Conservation (phyloP, 2,329 filamentous ascomycete species). For the Aspergillus latus region DNA sequence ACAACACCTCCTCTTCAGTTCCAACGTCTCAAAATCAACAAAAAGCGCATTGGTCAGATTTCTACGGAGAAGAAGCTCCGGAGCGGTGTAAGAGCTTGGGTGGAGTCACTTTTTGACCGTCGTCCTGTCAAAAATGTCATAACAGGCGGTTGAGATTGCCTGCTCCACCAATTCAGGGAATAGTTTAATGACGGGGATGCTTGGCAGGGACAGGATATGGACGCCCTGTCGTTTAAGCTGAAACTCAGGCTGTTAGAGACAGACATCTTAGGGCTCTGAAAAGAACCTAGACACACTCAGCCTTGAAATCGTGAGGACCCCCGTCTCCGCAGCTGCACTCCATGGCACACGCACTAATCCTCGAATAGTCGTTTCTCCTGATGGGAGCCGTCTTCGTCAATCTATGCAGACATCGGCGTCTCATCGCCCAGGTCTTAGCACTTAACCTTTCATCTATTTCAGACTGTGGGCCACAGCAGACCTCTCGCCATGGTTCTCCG, state of each 20-base stretch:
- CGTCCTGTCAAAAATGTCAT: background rate
- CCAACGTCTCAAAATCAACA: background rate
- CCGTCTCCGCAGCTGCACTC: slow-evolving; percentile 10
- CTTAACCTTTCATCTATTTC: slow-evolving; percentile 31
- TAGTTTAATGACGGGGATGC: slow-evolving; percentile 15
- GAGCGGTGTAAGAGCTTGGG: background rate
- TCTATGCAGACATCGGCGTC: slow-evolving; percentile 9
- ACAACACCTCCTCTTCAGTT: background rate
- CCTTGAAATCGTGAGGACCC: slow-evolving; percentile 6
- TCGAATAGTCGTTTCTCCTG: slow-evolving; percentile 18
- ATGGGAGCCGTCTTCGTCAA: slow-evolving; percentile 9
- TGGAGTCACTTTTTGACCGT: background rate
- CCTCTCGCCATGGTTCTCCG: slow-evolving; percentile 27
- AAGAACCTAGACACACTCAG: slow-evolving; percentile 9
- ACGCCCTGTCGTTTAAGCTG: slow-evolving; percentile 18
- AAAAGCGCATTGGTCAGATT: background rate
- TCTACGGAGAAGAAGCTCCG: background rate
- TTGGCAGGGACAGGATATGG: slow-evolving; percentile 21
- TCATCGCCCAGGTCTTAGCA: slow-evolving; percentile 14
- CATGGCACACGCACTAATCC: slow-evolving; percentile 14
- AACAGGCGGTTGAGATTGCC: background rate
- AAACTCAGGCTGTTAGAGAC: slow-evolving; percentile 32
- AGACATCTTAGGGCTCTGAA: slow-evolving; percentile 24
- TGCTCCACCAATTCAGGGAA: background rate
- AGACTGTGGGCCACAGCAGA: slow-evolving; percentile 21